These are phyloP conservation scores for Phytophthora podocarpi DNA, from an alignment of 352 stramenopile genomes.

Conservation along the genomic window DNA sequence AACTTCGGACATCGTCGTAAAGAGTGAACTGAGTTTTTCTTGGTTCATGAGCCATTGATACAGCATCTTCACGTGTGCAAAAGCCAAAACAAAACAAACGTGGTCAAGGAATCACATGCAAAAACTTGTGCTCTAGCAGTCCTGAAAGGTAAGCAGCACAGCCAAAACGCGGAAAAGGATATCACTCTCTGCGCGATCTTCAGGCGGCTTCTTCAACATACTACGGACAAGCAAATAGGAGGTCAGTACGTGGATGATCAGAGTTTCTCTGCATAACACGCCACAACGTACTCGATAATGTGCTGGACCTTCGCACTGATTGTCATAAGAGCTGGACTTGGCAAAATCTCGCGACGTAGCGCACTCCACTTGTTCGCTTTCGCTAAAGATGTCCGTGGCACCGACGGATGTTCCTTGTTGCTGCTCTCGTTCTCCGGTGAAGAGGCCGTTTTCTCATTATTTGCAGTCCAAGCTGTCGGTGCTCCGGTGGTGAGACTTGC, in stretches of 20 bases:
- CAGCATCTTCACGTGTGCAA: constrained; percentile 62
- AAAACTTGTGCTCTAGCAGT: neutral
- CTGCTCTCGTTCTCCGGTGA: constrained; percentile 33
- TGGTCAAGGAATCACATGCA: constrained; percentile 6
- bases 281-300: constrained; percentile 60
- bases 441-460: constrained; percentile 1
- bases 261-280: neutral
- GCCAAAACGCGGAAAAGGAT: constrained; percentile 36
- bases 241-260: neutral
- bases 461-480: neutral
- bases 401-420: constrained; percentile 48
- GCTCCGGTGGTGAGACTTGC: neutral
- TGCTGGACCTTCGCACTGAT: constrained; percentile 66
- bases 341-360: constrained; percentile 40
- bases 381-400: neutral
- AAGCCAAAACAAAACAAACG: constrained; percentile 11
- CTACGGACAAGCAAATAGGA: constrained; percentile 23
- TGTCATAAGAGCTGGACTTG: constrained; percentile 62
- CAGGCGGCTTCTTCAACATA: constrained; percentile 64
- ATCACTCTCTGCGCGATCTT: constrained; percentile 73
- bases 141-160: neutral
- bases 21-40: constrained; percentile 86
- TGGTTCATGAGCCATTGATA: constrained; percentile 89
- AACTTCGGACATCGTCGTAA: constrained; percentile 86
- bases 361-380: constrained; percentile 33